These are phyloP conservation scores for Dionaea muscipula DNA, from an alignment of 179 eudicot genomes.

Conservation along the genomic window DNA sequence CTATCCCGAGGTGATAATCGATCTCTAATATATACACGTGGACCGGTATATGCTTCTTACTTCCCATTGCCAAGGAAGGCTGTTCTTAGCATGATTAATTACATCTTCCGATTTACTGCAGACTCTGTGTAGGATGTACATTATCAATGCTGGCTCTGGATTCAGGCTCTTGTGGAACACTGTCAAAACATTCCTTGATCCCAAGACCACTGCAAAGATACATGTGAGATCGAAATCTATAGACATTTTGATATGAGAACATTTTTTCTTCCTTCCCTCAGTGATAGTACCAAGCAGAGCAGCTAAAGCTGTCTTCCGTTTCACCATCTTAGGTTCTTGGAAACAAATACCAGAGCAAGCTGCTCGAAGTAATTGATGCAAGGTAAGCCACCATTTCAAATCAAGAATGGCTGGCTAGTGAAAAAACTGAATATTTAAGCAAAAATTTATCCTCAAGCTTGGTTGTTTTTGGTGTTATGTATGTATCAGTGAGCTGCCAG, in stretches of 20 bases:
- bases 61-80: neutral
- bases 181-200: slow-evolving; percentile 72
- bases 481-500: slow-evolving; percentile 63
- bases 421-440: too few species aligned
- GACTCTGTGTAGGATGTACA: slow-evolving; percentile 77
- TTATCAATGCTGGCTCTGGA: slow-evolving; percentile 88
- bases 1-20: slow-evolving; percentile 58
- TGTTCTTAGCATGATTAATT: neutral
- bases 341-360: slow-evolving; percentile 72
- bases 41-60: neutral
- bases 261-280: neutral
- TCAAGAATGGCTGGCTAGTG: too few species aligned
- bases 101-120: slow-evolving; percentile 10
- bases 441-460: too few species aligned
- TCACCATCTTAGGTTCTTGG: slow-evolving; percentile 51
- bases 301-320: slow-evolving; percentile 7
- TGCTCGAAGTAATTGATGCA: slow-evolving; percentile 77
- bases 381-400: slow-evolving; percentile 26
- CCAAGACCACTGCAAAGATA: slow-evolving; percentile 74
- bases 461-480: neutral
- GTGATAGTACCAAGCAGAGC: neutral
- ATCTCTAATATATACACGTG: neutral
- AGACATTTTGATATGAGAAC: neutral
- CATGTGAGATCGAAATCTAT: slow-evolving; percentile 31
- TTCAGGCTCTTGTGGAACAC: slow-evolving; percentile 79